Base-by-base conservation (phyloP, 495 filamentous ascomycete genomes). In the Penicillium coffeae region DNA sequence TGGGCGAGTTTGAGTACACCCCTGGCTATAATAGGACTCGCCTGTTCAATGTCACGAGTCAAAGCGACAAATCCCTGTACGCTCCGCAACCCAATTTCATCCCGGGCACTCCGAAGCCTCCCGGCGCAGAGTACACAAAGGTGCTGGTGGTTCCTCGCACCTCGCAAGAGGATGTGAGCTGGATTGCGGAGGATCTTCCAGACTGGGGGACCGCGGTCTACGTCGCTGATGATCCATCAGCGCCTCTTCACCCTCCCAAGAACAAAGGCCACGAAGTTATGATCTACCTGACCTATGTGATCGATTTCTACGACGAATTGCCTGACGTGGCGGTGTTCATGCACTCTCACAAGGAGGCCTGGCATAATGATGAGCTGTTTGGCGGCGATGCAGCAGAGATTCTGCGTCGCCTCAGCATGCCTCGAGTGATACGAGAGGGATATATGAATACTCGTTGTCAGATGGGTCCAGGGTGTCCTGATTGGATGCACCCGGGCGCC, bases 261-360 rank as follows among this genome's bases (percentile, higher is more conserved):
- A 87, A 87, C 55, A 89, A 89, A 63, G 87, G 87, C 9, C 80
- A 89, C 54, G 87, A 91, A 60, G 87, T 83, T 12, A 83, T 89
- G 74, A 73, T 85, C 8, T 90, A 90, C 58, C 68, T 88, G 43
- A 83, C 77, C 40, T 89, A 83, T 54, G 77, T 89, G 51, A 79
- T 87, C 59, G 83, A 89, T 56, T 76, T 83, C 63, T 90, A 89
- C 66, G 76, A 87, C 45, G 48, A 73, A 3, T 68, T 89, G 3
- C 79, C 85, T 6, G 86, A 89, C 47, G 70, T 88, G 52, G 62
- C 78, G 14, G 76, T 87, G 38, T 86, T 90, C 63, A 83, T 84
- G 70, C 86, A 90, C 51, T 72, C 79, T 5, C 84, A 89, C 49
- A 77, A 81, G 45, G 74, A 56, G 30, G 75, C 81, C 3, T 88